Base-by-base conservation (phyloP, 306 rosid genomes). In the Dalbergia cultrata region DNA sequence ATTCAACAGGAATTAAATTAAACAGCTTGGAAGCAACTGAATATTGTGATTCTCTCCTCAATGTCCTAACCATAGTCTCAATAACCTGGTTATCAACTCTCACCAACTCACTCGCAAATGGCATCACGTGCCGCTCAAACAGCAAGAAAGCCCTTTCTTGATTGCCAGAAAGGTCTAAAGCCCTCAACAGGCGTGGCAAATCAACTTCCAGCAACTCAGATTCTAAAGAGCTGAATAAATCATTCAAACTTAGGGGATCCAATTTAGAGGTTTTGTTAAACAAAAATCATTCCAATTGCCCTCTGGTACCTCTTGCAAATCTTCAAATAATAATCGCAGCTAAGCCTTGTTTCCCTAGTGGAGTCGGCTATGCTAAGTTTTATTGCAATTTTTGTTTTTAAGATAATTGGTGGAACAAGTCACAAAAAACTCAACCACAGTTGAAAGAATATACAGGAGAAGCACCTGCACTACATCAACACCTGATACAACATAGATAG, bases 41-140 rank as follows among this genome's bases (percentile, higher is more conserved):
- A 85, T 96, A 92, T 83, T 93, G 97, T 2, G 99, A 93, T 79
- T 96, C 97, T 67, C 92, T 90, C 26, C 98, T 97, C 44, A 95
- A 84, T 53, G 93, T 90, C 61, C 91, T 89, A 78, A 90, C 89
- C 89, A 93, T 86, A 13, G 89, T 63, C 74, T 96, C 98, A 77
- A 93, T 77, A 78, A 84, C 85, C 76, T 89, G 97, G 53, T 67
- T 84, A 53, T 93, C 97, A 13, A 92, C n/a, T n/a, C 80, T 93
- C 91, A 77, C 43, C 77, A 74, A 79, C 37, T 82, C 87, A 59
- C 89, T 74, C 72, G 84, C 85, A 43, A 80, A 75, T 70, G 87
- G 85, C 79, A 81, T 75, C 58, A 83, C 70, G 85, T 83, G 62
- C 98, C 98, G 93, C 69, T 96, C 97, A 80, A 92, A 91, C 89